These are phyloP conservation scores for Neurospora sublineolata DNA, from an alignment of 495 filamentous ascomycete species.

Conservation along the genomic window DNA sequence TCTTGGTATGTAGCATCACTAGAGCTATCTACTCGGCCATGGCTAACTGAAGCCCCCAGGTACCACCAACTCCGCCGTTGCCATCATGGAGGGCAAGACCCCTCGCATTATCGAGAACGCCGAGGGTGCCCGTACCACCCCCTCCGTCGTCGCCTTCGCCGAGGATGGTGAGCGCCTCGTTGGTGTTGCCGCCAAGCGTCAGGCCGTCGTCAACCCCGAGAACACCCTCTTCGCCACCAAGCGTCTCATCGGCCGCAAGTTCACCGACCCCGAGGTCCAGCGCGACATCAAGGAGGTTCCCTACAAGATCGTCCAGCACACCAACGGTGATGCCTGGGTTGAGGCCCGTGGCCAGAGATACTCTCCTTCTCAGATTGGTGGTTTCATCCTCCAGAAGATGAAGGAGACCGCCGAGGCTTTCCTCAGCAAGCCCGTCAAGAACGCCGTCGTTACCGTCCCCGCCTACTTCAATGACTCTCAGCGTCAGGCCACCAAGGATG, in stretches of 20 bases:
- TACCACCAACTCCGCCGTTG: slow-evolving; percentile 97
- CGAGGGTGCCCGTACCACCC: slow-evolving; percentile 80
- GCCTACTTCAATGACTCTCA: slow-evolving; percentile 98
- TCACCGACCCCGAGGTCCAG: slow-evolving; percentile 90
- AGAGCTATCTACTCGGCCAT: background rate
- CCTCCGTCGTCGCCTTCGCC: slow-evolving; percentile 93
- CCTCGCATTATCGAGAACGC: slow-evolving; percentile 97
- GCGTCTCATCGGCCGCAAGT: slow-evolving; percentile 98
- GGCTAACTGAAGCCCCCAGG: slow-evolving; percentile 38
- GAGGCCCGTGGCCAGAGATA: slow-evolving; percentile 93
- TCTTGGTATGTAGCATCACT: slow-evolving; percentile 56
- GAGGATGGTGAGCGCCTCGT: slow-evolving; percentile 95
- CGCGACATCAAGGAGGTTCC: slow-evolving; percentile 97
- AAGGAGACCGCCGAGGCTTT: slow-evolving; percentile 94
- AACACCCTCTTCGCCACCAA: slow-evolving; percentile 99
- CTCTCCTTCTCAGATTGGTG: slow-evolving; percentile 96
- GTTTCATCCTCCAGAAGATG: slow-evolving; percentile 96
- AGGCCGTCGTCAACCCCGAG: slow-evolving; percentile 98
- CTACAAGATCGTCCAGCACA: slow-evolving; percentile 98
- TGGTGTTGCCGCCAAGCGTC: slow-evolving; percentile 96
- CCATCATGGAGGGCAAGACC: slow-evolving; percentile 91
- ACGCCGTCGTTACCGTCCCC: slow-evolving; percentile 91
- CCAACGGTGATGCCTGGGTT: slow-evolving; percentile 96
- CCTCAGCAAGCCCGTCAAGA: slow-evolving; percentile 79
- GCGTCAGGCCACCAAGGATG: slow-evolving; percentile 95